Evolutionary conservation across 768 basidiomycete genomes (phyloP).

Genomic region (Auriscalpium vulgare): DNA sequence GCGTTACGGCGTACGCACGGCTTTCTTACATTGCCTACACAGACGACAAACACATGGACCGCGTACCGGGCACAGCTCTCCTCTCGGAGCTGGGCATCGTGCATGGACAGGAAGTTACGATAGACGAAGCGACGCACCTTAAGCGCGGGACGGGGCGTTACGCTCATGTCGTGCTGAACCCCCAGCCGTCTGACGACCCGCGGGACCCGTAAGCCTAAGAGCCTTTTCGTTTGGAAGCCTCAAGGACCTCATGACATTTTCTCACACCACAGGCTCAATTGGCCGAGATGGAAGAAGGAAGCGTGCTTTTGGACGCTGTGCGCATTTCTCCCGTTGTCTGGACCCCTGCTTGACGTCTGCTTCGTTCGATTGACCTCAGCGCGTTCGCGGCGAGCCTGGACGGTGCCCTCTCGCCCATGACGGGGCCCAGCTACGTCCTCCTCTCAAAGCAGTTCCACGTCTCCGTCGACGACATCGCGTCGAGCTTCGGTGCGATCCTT

Average conservation of each 20-base stretch:
- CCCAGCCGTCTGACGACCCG: slow-evolving; percentile 37
- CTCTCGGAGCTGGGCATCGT: slow-evolving; percentile 32
- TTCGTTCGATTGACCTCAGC: slow-evolving; percentile 13
- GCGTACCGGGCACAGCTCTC: slow-evolving; percentile 34
- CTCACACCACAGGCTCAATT: slow-evolving; percentile 28
- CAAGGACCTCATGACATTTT: not conserved
- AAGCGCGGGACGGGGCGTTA: slow-evolving; percentile 32
- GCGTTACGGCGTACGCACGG: too few species aligned
- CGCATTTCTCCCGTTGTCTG: not conserved
- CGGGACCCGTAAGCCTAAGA: slow-evolving; percentile 29
- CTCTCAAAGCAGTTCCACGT: slow-evolving; percentile 33
- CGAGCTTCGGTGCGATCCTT: slow-evolving; percentile 34
- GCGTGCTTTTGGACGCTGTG: slow-evolving; percentile 39
- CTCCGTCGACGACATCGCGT: slow-evolving; percentile 34
- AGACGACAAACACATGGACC: slow-evolving; percentile 31
- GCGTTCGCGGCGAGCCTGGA: slow-evolving; percentile 34
- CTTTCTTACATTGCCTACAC: not conserved
- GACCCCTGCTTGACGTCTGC: not conserved
- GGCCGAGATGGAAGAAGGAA: slow-evolving; percentile 39
- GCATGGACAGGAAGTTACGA: slow-evolving; percentile 27
- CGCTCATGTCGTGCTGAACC: slow-evolving; percentile 32
- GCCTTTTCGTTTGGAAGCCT: too few species aligned
- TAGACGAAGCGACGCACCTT: slow-evolving; percentile 25
- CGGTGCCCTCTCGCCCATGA: slow-evolving; percentile 36
- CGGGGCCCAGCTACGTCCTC: slow-evolving; percentile 34